Conservation (phyloP, 257 asterid genomes). For the Gentiana dahurica region DNA sequence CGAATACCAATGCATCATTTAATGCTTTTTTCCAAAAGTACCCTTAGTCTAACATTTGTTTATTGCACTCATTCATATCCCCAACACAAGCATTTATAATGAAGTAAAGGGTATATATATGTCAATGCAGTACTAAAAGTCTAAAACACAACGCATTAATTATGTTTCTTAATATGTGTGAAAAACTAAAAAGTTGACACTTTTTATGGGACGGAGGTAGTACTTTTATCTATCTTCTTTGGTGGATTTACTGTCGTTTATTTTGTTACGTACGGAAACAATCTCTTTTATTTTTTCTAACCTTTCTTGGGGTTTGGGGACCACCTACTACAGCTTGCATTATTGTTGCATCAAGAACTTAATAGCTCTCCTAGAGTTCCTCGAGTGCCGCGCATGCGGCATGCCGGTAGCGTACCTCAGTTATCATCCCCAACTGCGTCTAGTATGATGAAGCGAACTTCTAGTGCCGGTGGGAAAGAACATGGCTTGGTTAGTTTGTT, state of each 20-base stretch:
- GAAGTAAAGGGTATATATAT: too few species aligned
- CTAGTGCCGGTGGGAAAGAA: conserved; percentile 72
- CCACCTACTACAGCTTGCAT: conserved; percentile 64
- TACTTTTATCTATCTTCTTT: too few species aligned
- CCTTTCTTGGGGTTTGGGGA: conserved; percentile 7
- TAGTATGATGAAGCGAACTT: conserved; percentile 62
- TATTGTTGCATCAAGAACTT: conserved; percentile 92
- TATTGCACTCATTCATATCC: too few species aligned
- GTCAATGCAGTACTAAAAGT: too few species aligned
- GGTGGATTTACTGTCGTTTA: not conserved
- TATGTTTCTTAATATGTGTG: too few species aligned
- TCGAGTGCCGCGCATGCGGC: conserved; percentile 92
- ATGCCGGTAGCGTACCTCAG: conserved; percentile 92
- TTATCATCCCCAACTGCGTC: conserved; percentile 57
- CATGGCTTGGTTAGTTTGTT: conserved; percentile 33
- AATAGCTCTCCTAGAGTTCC: conserved; percentile 99
- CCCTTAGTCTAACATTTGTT: too few species aligned
- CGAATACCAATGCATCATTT: too few species aligned
- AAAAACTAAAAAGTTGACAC: too few species aligned
- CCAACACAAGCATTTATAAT: too few species aligned
- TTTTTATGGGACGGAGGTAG: too few species aligned
- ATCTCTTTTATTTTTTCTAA: not conserved
- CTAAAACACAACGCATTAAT: too few species aligned
- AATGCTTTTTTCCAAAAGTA: too few species aligned
- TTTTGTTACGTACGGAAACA: not conserved